These are phyloP conservation scores for Suhomyces panamericanus DNA, from an alignment of 1,139 yeast species.

Conservation along the genomic window DNA sequence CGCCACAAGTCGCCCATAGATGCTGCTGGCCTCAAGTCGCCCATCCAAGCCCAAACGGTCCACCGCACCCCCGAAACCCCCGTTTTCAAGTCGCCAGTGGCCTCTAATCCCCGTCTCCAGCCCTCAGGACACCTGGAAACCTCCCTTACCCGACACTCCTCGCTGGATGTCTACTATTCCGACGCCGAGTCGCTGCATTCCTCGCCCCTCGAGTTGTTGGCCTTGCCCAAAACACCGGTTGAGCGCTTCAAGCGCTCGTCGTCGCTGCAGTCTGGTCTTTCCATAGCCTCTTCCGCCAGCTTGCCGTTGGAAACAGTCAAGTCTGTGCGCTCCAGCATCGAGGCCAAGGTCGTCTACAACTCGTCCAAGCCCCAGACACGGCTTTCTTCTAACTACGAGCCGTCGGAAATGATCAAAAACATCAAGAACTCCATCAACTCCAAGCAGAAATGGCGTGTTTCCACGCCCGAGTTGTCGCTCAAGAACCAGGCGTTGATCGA, in stretches of 20 bases:
- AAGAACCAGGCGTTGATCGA: conserved; percentile 20
- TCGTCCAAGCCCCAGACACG: conserved; percentile 12
- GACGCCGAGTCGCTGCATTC: conserved; percentile 4
- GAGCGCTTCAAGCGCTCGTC: conserved; percentile 4
- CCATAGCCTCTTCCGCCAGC: conserved; percentile 2
- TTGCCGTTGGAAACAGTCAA: conserved; percentile 16
- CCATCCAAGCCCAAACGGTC: background rate
- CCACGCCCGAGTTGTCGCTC: conserved; percentile 9
- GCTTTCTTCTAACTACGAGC: conserved; percentile 13
- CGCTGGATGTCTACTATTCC: conserved; percentile 1
- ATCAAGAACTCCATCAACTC: conserved; percentile 20
- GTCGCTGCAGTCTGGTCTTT: conserved; percentile 7
- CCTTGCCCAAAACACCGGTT: background rate
- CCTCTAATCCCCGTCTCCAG: background rate
- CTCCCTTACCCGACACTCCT: background rate
- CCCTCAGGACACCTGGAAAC: background rate
- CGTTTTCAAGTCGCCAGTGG: conserved; percentile 1
- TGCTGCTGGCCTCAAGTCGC: background rate
- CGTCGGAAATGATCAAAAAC: conserved; percentile 22
- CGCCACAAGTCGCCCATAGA: background rate
- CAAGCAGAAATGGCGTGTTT: conserved; percentile 14
- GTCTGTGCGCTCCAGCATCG: conserved; percentile 16
- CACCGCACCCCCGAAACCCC: background rate
- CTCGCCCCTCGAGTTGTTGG: background rate
- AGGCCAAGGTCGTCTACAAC: conserved; percentile 14